Evolutionary conservation across 208 protist genomes (phyloP).

Genomic region (Balamuthia mandrillaris): DNA sequence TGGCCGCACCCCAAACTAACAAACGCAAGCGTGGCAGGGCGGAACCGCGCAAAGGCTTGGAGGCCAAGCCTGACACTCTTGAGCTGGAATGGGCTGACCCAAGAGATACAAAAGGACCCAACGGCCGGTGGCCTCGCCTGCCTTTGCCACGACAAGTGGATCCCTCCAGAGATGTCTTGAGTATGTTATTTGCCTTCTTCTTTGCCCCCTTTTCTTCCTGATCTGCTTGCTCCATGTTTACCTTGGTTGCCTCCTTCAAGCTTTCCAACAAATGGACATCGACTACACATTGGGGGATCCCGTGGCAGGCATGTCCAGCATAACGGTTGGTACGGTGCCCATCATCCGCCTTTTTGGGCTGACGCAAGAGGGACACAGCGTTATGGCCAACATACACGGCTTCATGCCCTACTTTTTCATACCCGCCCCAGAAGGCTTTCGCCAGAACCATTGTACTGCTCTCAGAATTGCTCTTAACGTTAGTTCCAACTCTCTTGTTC

Average conservation of each 20-base stretch:
- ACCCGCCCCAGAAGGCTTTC: slow-evolving; percentile 54
- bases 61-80: background rate
- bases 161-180: background rate
- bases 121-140: background rate
- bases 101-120: background rate
- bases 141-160: background rate
- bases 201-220: background rate
- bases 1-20: background rate
- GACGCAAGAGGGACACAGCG: slow-evolving; percentile 75
- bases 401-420: slow-evolving; percentile 87
- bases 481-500: too few species aligned
- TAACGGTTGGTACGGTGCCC: slow-evolving; percentile 37
- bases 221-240: background rate
- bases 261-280: slow-evolving; percentile 69
- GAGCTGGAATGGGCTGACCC: background rate
- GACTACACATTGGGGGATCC: slow-evolving; percentile 59
- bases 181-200: slow-evolving; percentile 8
- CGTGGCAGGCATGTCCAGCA: slow-evolving; percentile 48
- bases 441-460: slow-evolving; percentile 24
- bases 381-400: slow-evolving; percentile 78
- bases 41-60: too few species aligned
- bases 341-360: slow-evolving; percentile 80
- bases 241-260: background rate
- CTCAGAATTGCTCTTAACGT: slow-evolving; percentile 46
- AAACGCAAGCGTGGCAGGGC: background rate